Conservation (phyloP, 2,329 filamentous ascomycete genomes). For the Cordyceps javanica region DNA sequence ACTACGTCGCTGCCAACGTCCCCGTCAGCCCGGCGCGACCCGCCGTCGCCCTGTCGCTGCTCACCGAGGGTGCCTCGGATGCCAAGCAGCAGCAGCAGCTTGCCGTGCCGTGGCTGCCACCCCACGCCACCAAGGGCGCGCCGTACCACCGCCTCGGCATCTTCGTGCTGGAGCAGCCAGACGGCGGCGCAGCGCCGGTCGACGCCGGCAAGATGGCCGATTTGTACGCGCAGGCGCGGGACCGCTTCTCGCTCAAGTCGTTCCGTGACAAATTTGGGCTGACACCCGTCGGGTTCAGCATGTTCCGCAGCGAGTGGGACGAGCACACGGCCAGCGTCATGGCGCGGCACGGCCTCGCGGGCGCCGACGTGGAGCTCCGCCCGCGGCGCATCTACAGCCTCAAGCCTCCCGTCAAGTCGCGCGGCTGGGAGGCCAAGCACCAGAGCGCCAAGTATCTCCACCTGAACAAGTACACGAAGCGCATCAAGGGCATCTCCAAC, state of each 20-base stretch:
- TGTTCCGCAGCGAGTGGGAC: constrained; percentile 91
- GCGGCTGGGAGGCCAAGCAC: constrained; percentile 62
- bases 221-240: constrained; percentile 42
- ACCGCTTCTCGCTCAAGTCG: constrained; percentile 68
- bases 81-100: constrained; percentile 40
- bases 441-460: constrained; percentile 59
- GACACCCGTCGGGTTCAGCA: constrained; percentile 69
- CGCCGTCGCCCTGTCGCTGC: constrained; percentile 57
- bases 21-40: constrained; percentile 47
- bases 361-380: constrained; percentile 79
- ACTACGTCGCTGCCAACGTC: constrained; percentile 72
- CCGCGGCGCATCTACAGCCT: constrained; percentile 66
- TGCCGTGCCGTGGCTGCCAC: constrained; percentile 74
- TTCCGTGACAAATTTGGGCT: constrained; percentile 66
- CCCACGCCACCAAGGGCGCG: constrained; percentile 81
- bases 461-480: constrained; percentile 60
- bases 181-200: constrained; percentile 45
- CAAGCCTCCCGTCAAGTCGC: constrained; percentile 54
- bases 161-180: constrained; percentile 74
- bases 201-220: constrained; percentile 53
- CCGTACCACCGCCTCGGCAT: constrained; percentile 86
- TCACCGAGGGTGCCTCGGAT: too few relatives aligned
- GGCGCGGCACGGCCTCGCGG: constrained; percentile 67
- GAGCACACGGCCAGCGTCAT: constrained; percentile 83
- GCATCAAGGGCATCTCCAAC: constrained; percentile 43